Conservation (phyloP, 176 grass and related monocot species). For the Zoysia japonica region DNA sequence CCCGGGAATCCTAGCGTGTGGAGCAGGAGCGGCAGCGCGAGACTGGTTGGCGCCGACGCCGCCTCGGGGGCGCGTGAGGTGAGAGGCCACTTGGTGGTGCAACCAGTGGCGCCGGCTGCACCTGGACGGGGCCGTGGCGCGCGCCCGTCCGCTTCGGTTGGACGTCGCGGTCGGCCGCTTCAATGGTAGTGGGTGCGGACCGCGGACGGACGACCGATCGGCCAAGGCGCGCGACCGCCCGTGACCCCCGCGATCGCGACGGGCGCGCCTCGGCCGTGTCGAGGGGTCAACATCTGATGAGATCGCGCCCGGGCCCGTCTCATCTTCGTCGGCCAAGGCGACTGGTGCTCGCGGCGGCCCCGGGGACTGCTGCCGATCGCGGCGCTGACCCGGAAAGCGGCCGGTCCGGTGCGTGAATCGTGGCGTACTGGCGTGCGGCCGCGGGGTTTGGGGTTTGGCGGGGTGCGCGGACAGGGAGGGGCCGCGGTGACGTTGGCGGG, state of each 20-base stretch:
- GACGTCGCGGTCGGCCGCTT: conserved; percentile 39
- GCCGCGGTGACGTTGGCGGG: not conserved
- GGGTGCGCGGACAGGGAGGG: not conserved
- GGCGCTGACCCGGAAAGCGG: not conserved
- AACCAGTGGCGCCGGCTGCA: not conserved
- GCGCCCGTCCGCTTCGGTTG: conserved; percentile 8
- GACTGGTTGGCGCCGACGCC: conserved; percentile 9
- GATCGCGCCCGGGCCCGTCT: not conserved
- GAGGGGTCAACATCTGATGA: not conserved
- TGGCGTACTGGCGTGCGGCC: conserved; percentile 1
- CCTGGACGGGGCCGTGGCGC: not conserved
- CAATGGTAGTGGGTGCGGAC: not conserved
- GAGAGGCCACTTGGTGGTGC: not conserved
- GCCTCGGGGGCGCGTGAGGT: not conserved
- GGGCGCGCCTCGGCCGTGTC: not conserved
- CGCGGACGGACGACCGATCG: not conserved
- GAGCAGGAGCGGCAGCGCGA: not conserved
- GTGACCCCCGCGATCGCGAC: conserved; percentile 19
- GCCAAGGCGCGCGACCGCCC: not conserved
- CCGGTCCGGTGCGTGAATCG: conserved; percentile 1
- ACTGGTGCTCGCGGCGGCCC: too few relatives aligned
- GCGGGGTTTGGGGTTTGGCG: not conserved
- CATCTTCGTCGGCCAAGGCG: too few relatives aligned
- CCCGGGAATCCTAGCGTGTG: conserved; percentile 14
- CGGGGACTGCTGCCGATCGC: not conserved